Evolutionary conservation across 106 monocot species (phyloP), one percentile per base, ranked within the genome.

Genomic region (Acanthochlamys bracteata): DNA sequence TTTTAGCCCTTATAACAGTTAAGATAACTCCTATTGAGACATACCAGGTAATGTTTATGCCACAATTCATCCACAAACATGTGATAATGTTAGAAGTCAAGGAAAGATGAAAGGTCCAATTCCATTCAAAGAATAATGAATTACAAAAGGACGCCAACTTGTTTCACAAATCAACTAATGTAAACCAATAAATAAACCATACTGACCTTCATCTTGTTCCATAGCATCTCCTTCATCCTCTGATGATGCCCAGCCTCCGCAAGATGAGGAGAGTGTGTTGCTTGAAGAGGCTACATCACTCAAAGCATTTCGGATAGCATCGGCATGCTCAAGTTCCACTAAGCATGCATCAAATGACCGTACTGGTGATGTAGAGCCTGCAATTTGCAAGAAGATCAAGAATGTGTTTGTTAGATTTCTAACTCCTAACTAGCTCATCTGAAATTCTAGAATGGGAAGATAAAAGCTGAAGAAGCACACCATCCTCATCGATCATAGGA

Each of bases 401-500:
- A 43, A 13, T 13, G 13, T 43, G 13, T 43, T 43, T 13, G 13
- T n/a, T 7, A 43, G 7, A 43, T 43, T 43, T 43, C 43, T 43
- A 43, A 13, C 43, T 43, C 7, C 43, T 13, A 43, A 7, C 7
- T 43, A 8, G 13, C 43, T 8, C 43, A 43, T 13, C 13, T 43
- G 10, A 43, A 43, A 7, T 43, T 8, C 7, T 8, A 43, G 43
- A 13, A 43, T 43, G 43, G 7, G 7, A 43, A 43, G 10, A 8
- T 24, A 39, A 20, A 60, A 77, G 20, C 7, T 42, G 20, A 54
- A 17, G 16, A 8, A 19, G 16, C 61, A 66, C 64, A 82, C 86
- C 89, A 57, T 95, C 94, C 25, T 95, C 86, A 73, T 87, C 90
- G 19, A 82, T 67, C 90, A 84, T 90, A 66, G 67, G 94, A 69